A percentile compares a stretch with the other conserved stretches of the same genome.
Evolutionary conservation across 306 rosid genomes (phyloP).

Genomic region (Corylus americana): DNA sequence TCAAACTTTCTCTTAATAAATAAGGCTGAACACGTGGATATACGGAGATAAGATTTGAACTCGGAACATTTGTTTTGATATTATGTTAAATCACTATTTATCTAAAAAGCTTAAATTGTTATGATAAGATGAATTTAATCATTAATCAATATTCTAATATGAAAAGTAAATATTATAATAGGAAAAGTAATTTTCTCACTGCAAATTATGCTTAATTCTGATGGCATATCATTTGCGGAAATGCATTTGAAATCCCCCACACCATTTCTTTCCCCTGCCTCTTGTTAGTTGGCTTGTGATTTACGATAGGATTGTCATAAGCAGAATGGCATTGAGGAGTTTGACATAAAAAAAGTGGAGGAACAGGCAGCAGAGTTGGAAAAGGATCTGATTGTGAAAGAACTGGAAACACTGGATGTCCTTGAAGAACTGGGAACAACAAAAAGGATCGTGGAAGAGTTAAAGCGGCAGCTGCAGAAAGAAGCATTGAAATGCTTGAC

Average conservation of each 20-base stretch:
- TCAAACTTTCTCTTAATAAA: too few species aligned
- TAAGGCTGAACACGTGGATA: too few species aligned
- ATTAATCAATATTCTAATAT: too few species aligned
- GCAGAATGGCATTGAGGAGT: conserved; percentile 64
- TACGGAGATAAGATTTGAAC: too few species aligned
- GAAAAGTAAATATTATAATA: background rate
- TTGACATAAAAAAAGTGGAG: conserved; percentile 86
- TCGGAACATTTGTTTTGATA: too few species aligned
- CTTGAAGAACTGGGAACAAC: conserved; percentile 91
- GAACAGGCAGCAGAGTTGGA: conserved; percentile 92
- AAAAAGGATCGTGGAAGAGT: conserved; percentile 74
- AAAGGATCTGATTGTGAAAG: conserved; percentile 93
- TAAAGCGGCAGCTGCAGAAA: conserved; percentile 75
- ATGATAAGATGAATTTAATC: too few species aligned
- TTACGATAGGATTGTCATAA: conserved; percentile 30
- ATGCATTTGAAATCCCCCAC: background rate
- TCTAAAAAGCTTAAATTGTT: too few species aligned
- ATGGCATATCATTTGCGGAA: background rate
- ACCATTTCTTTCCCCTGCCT: background rate
- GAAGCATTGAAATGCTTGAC: conserved; percentile 64
- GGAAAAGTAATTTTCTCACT: background rate
- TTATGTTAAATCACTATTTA: too few species aligned
- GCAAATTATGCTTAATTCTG: background rate
- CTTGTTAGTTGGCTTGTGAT: conserved; percentile 31
- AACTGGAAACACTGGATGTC: conserved; percentile 92